Conservation (phyloP, 2,329 filamentous ascomycete species). For the Chaetomium globosum region DNA sequence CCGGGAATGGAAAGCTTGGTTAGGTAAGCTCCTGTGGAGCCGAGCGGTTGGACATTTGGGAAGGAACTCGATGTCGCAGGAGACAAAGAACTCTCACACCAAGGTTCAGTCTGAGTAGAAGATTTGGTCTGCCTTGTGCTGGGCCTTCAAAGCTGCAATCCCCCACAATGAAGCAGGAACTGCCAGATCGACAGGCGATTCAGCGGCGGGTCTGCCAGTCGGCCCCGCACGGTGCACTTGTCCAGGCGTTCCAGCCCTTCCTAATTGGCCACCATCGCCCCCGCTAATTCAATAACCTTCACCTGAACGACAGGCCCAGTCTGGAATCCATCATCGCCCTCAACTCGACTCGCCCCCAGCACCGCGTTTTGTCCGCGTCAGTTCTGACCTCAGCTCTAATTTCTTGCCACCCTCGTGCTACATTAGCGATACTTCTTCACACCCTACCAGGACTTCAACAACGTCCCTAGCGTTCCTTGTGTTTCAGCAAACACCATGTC, state of each 20-base stretch:
- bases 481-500: conserved; percentile 57
- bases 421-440: background rate
- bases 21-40: conserved; percentile 12
- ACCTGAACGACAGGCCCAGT: conserved; percentile 3
- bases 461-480: background rate
- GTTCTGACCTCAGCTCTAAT: background rate
- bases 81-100: background rate
- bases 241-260: background rate
- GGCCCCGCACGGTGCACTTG: conserved; percentile 2
- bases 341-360: background rate
- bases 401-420: background rate
- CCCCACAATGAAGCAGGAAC: background rate
- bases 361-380: background rate
- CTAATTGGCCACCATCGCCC: conserved; percentile 7
- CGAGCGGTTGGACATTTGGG: background rate
- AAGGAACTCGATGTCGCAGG: background rate
- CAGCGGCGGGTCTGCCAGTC: background rate
- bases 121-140: background rate
- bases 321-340: conserved; percentile 3
- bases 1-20: conserved; percentile 22
- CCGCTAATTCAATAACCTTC: conserved; percentile 12
- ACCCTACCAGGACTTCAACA: background rate
- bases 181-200: background rate
- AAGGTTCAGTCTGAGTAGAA: background rate
- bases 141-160: background rate